A percentile compares a stretch with the other conserved stretches of the same genome.
Conservation (phyloP, 139 green algal species). For the Edaphochlamys debaryana region DNA sequence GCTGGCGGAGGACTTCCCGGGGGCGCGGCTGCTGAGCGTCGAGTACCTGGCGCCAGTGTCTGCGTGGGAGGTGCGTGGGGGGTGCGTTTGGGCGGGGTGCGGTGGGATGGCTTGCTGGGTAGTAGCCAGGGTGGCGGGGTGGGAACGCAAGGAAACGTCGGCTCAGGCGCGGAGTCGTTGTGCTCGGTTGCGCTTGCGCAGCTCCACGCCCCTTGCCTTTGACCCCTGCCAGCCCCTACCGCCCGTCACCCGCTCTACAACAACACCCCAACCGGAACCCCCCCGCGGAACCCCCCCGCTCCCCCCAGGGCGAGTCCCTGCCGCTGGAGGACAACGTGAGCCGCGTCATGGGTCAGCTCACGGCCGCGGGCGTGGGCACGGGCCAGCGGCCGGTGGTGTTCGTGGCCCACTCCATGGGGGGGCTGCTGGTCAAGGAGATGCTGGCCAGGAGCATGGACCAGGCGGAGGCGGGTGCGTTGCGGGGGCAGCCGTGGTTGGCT, state of each 20-base stretch:
- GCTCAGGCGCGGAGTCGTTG: too few species aligned
- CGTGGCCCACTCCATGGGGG: constrained; percentile 88
- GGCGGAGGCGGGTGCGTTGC: neutral
- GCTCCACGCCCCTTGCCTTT: too few species aligned
- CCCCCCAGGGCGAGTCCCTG: constrained; percentile 78
- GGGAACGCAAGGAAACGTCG: too few species aligned
- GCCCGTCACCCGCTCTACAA: too few species aligned
- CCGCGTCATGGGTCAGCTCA: constrained; percentile 74
- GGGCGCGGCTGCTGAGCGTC: constrained; percentile 74
- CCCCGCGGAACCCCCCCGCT: too few species aligned
- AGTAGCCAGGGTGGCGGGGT: too few species aligned
- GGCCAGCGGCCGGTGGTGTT: constrained; percentile 81
- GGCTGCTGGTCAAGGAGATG: constrained; percentile 90
- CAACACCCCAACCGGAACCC: too few species aligned
- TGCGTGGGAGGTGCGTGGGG: constrained; percentile 54
- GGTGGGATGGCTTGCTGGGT: neutral
- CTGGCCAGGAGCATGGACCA: constrained; percentile 45
- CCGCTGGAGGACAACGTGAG: constrained; percentile 74
- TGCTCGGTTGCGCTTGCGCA: too few species aligned
- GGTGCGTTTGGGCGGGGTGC: neutral
- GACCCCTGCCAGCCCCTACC: too few species aligned
- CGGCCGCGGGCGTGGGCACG: constrained; percentile 78
- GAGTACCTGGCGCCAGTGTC: constrained; percentile 76
- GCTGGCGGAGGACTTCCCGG: constrained; percentile 72
- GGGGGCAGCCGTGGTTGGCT: neutral